Conservation (phyloP, 2,329 filamentous ascomycete species). For the Nemania sp. region DNA sequence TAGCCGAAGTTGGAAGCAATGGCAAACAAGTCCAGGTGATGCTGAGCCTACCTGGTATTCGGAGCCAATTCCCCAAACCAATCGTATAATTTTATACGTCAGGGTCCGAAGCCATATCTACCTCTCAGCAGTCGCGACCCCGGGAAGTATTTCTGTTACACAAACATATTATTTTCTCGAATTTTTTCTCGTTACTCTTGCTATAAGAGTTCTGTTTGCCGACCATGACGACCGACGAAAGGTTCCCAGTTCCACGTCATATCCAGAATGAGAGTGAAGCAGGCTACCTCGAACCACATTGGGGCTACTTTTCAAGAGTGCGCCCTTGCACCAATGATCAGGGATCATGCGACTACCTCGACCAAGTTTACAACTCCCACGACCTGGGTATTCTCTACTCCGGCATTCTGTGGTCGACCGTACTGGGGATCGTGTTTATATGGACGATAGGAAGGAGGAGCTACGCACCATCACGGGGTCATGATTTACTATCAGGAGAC, state of each 20-base stretch:
- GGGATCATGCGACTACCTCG: slow-evolving; percentile 62
- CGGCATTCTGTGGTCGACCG: slow-evolving; percentile 55
- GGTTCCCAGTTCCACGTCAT: slow-evolving; percentile 40
- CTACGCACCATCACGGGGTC: not conserved
- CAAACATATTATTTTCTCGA: too few species aligned
- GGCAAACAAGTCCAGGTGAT: too few species aligned
- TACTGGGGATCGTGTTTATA: slow-evolving; percentile 49
- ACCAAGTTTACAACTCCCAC: slow-evolving; percentile 55
- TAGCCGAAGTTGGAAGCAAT: too few species aligned
- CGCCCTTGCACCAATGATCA: slow-evolving; percentile 62
- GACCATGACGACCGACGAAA: slow-evolving; percentile 33
- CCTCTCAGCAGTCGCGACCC: too few species aligned
- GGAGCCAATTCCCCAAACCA: too few species aligned
- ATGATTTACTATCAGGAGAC: slow-evolving; percentile 1
- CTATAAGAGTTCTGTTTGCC: not conserved
- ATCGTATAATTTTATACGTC: too few species aligned
- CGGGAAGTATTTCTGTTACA: too few species aligned
- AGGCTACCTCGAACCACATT: slow-evolving; percentile 50
- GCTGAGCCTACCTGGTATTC: too few species aligned
- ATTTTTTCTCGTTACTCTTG: not conserved
- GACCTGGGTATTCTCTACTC: slow-evolving; percentile 56
- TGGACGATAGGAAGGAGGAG: slow-evolving; percentile 46
- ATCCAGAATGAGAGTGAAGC: slow-evolving; percentile 52
- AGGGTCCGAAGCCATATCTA: too few species aligned
- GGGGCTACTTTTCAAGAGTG: slow-evolving; percentile 59